Base-by-base conservation (phyloP, 1,139 yeast genomes). In the Scheffersomyces insectosa region DNA sequence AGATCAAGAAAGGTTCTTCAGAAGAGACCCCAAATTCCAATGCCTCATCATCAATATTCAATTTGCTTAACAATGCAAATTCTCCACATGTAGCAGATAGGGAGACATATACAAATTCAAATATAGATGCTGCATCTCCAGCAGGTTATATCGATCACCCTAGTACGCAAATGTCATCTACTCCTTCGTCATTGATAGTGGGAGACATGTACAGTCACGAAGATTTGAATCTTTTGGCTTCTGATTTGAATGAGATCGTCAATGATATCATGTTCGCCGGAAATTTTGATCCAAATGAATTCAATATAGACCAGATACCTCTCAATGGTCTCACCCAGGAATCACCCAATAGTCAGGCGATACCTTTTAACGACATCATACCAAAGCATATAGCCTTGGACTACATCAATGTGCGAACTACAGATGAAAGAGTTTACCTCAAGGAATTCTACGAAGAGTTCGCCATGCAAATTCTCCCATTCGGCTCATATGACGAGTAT, bases 401-500 rank as follows among this genome's bases (percentile, higher is more conserved):
- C 31, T 63, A 54, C 42, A 72, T 80, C 42, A 59, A 63, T 14
- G 57, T 78, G 5, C 59, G 62, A 9, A 62, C 64, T 1, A 64
- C 66, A 0, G 79, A 75, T 43, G 77, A 73, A 46, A 63, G 72
- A 48, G 59, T 69, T 37, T 85, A 83, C 53, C 57, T 85, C 34
- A 75, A 75, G 42, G 75, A 72, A 33, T 86, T 84, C 52, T 83
- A 79, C 51, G 60, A 77, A 50, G 83, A 81, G 28, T 85, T 82
- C 55, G 72, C 85, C 36, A 72, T 69, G 44, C 69, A 82, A 1
- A 73, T 85, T n/a, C 70, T 84, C 29, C 93, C 95, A 1, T 82
- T 83, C 54, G 71, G 73, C 28, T 82, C 85, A 8, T 72, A 71
- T 43, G 75, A 72, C 43, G 68, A 68, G 1, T 40, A 44, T 1